Conservation (phyloP, 345 rosid genomes). For the Hevea brasiliensis region DNA sequence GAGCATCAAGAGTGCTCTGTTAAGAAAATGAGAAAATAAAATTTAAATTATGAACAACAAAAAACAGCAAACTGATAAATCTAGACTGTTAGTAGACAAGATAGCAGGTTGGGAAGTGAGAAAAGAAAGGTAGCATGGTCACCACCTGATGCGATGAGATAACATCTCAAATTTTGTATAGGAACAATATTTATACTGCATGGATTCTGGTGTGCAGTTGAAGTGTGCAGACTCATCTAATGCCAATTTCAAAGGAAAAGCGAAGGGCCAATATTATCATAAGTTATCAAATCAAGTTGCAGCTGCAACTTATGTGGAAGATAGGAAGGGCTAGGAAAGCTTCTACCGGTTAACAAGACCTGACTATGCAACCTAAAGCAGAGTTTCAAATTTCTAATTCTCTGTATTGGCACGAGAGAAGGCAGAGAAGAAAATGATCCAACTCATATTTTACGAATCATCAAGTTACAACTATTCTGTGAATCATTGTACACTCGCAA, state of each 20-base stretch:
- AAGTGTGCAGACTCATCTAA: not conserved
- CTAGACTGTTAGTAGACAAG: not conserved
- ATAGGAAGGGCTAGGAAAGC: not conserved
- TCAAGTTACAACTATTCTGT: not conserved
- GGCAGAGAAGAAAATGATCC: not conserved
- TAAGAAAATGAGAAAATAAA: slow-evolving; percentile 8
- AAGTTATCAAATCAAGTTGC: too few species aligned
- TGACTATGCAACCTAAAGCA: too few species aligned
- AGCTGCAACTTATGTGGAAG: not conserved
- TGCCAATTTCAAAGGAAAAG: not conserved
- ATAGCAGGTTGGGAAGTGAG: not conserved
- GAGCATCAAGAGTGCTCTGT: slow-evolving; percentile 77
- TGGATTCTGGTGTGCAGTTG: not conserved
- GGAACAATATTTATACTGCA: not conserved
- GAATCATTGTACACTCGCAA: not conserved
- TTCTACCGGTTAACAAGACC: not conserved
- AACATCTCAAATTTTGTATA: not conserved
- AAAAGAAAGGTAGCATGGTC: not conserved
- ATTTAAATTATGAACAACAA: not conserved
- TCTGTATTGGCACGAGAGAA: not conserved
- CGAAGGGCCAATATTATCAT: not conserved
- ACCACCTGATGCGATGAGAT: not conserved
- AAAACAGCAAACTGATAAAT: not conserved
- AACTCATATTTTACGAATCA: not conserved
- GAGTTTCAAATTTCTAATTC: not conserved